These are phyloP conservation scores for Wickerhamiella lipophila DNA, from an alignment of 805 yeast genomes.

Conservation along the genomic window DNA sequence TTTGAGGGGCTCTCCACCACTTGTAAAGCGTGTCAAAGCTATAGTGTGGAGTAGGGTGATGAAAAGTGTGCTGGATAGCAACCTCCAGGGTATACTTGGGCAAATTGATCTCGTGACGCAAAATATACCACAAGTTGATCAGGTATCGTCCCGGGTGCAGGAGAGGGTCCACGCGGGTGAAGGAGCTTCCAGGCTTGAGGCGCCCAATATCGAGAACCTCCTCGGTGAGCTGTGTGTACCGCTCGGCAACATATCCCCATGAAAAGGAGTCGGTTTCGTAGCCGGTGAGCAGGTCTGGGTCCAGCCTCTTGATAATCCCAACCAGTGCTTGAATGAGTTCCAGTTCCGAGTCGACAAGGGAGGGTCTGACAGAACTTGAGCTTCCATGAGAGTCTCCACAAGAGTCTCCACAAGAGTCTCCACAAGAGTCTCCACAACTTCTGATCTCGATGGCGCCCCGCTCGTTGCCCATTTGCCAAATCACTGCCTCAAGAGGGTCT, in stretches of 20 bases:
- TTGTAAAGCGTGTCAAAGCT: slow-evolving; percentile 37
- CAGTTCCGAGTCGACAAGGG: slow-evolving; percentile 39
- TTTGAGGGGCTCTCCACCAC: slow-evolving; percentile 30
- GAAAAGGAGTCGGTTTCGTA: slow-evolving; percentile 68
- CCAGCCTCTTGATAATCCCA: slow-evolving; percentile 45
- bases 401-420: too few relatives aligned
- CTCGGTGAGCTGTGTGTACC: slow-evolving; percentile 28
- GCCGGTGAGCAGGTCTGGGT: slow-evolving; percentile 83
- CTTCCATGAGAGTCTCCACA: too few relatives aligned
- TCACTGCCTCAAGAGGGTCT: slow-evolving; percentile 48
- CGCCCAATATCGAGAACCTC: slow-evolving; percentile 16
- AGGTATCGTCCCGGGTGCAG: slow-evolving; percentile 69
- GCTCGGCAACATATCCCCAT: slow-evolving; percentile 80
- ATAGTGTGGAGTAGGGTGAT: slow-evolving; percentile 54
- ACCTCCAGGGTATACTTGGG: slow-evolving; percentile 66
- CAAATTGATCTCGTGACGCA: slow-evolving; percentile 51
- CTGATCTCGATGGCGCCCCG: background rate
- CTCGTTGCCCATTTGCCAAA: background rate
- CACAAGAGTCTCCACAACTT: slow-evolving; percentile 17
- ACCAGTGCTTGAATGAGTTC: slow-evolving; percentile 46
- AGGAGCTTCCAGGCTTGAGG: slow-evolving; percentile 7
- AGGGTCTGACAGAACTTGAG: too few relatives aligned
- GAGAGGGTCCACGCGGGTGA: slow-evolving; percentile 23
- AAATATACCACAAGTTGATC: slow-evolving; percentile 70
- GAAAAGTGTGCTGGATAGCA: slow-evolving; percentile 54